Percentiles rank a stretch among this genome's conserved stretches.
These are phyloP conservation scores for Podochytrium sp. DNA, from an alignment of 192 early-diverging fungal species.

Conservation along the genomic window DNA sequence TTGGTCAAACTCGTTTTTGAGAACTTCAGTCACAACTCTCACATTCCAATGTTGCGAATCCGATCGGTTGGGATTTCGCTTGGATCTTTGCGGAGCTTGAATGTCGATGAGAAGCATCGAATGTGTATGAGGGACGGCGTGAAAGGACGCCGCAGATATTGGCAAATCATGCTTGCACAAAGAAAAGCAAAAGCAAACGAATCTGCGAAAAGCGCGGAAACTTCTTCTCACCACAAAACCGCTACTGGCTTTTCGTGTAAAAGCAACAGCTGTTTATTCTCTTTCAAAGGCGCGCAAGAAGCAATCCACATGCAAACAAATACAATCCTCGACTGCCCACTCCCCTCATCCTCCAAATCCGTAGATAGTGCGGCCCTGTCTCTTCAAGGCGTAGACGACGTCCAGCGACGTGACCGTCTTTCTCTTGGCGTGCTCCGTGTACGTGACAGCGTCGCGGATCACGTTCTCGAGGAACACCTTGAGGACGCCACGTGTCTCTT, in stretches of 20 bases:
- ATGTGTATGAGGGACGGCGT: background rate
- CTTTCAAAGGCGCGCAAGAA: no score
- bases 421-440: slow-evolving; percentile 98
- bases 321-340: no score
- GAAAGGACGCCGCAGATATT: no score
- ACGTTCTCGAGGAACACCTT: slow-evolving; percentile 99
- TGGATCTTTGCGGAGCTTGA: background rate
- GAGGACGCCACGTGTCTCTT: slow-evolving; percentile 96
- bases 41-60: background rate
- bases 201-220: no score
- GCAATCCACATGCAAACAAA: no score
- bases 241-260: no score
- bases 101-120: background rate
- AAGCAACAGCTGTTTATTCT: no score
- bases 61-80: background rate
- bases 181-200: no score
- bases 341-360: slow-evolving; percentile 40
- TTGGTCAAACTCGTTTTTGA: background rate
- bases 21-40: background rate
- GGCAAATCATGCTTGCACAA: no score
- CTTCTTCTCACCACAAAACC: no score
- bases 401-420: slow-evolving; percentile 99
- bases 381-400: slow-evolving; percentile 97
- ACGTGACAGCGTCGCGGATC: slow-evolving; percentile 97
- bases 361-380: slow-evolving; percentile 92